Evolutionary conservation across 2,329 filamentous ascomycete genomes (phyloP).

Genomic region (Dactylonectria macrodidyma): DNA sequence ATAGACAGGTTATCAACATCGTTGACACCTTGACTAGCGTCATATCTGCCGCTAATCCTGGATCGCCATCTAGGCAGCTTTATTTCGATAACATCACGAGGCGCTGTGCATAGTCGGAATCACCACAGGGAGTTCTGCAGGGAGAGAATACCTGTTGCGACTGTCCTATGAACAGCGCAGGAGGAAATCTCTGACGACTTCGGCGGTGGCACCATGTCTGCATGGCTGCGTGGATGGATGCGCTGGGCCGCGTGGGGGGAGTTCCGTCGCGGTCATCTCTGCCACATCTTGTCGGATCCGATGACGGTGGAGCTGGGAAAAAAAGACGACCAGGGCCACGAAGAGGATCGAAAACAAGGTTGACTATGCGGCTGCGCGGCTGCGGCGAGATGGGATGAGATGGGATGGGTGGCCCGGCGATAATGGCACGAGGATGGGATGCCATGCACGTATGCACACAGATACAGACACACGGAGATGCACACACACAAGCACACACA

Average conservation of each 20-base stretch:
- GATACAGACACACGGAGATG: background rate
- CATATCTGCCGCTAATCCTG: constrained; percentile 11
- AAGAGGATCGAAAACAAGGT: constrained; percentile 33
- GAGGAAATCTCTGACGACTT: constrained; percentile 19
- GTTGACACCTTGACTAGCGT: constrained; percentile 7
- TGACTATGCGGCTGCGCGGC: constrained; percentile 20
- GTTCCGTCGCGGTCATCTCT: constrained; percentile 6
- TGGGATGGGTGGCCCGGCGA: constrained; percentile 4
- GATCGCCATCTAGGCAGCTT: constrained; percentile 15
- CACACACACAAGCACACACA: background rate
- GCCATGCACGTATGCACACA: constrained; percentile 7
- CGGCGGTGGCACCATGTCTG: constrained; percentile 18
- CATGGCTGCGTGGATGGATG: constrained; percentile 13
- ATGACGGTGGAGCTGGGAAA: constrained; percentile 5
- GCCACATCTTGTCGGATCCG: constrained; percentile 25
- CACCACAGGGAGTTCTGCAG: constrained; percentile 5
- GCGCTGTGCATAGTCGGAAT: constrained; percentile 9
- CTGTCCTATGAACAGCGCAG: background rate
- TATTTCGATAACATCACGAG: constrained; percentile 20
- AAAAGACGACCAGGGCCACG: constrained; percentile 20
- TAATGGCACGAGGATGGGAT: constrained; percentile 17
- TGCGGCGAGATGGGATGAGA: constrained; percentile 28
- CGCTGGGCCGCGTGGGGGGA: constrained; percentile 29
- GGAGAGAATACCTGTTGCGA: constrained; percentile 2
- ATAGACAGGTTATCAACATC: constrained; percentile 1